These are phyloP conservation scores for Phytophthora aleatoria DNA, from an alignment of 352 stramenopile species.

Conservation along the genomic window DNA sequence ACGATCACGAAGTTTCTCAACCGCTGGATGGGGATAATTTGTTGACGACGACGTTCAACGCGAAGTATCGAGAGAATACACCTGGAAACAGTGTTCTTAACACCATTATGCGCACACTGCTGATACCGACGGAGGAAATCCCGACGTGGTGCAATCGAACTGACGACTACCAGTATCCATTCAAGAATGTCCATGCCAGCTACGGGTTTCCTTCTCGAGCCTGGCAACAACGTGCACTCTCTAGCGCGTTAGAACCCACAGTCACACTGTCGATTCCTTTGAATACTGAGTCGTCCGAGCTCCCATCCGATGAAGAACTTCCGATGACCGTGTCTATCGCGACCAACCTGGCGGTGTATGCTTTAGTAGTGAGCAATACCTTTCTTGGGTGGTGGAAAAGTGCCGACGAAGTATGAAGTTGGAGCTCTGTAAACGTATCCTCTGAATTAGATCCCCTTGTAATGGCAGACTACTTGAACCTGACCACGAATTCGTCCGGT, in stretches of 20 bases:
- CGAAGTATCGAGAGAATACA: background rate
- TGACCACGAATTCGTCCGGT: background rate
- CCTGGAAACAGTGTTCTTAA: constrained; percentile 5
- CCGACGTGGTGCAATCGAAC: constrained; percentile 7
- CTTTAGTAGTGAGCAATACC: constrained; percentile 6
- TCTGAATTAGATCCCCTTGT: background rate
- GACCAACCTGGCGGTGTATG: constrained; percentile 13
- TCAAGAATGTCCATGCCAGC: constrained; percentile 8
- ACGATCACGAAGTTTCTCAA: background rate
- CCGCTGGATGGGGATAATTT: background rate
- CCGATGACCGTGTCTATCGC: constrained; percentile 10
- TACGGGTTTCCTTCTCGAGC: constrained; percentile 10
- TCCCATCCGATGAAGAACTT: background rate
- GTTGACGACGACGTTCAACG: background rate
- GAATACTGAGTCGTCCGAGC: background rate
- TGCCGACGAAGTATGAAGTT: background rate
- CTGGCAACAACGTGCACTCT: constrained; percentile 13
- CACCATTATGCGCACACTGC: constrained; percentile 5
- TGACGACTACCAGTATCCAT: constrained; percentile 3
- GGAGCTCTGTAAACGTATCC: background rate
- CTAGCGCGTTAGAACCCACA: constrained; percentile 4
- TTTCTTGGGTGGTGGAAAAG: constrained; percentile 13
- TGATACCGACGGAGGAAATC: background rate
- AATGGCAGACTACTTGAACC: constrained; percentile 14
- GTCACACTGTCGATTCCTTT: constrained; percentile 7